Evolutionary conservation across 768 basidiomycete genomes (phyloP), one percentile per base, ranked within the genome.

Genomic region (Podaxis rugospora): DNA sequence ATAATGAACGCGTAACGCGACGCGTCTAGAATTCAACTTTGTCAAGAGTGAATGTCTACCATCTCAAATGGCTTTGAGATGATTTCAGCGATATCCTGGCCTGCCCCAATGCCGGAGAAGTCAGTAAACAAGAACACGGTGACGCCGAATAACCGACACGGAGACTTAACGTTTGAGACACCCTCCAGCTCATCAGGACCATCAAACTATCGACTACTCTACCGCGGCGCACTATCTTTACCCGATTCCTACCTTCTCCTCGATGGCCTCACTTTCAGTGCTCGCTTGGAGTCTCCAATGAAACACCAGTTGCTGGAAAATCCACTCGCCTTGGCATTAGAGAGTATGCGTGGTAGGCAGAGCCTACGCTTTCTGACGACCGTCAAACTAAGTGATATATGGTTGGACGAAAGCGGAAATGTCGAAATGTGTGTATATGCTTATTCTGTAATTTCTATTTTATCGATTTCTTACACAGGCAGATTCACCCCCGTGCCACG

Each of bases 311-410:
- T 92, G 13, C 77, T 92, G 21, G 76, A 87, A 63, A 90, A 88
- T 64, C 85, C 86, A 0, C 75, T 92, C 11, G 87, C 90, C 3
- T 71, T 92, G 21, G 85, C 88, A 0, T 69, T 92, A 54, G 90
- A 92, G 72, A 89, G 85, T 70, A 90, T 92, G 89, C 89, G 89
- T 40, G 87, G 89, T 16, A 73, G 88, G 18, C 87, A 86, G 1
- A 80, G 81, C 25, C 72, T 92, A 18, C 78, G 83, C 37, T 80
- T 89, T 61, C 74, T 84, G 52, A 87, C 84, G 2, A 76, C 78
- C 0, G 78, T 82, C 16, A 76, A 74, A 28, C 70, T 90, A 40
- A 69, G 75, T 39, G 82, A 87, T 55, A 68, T 89, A 0, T 87
- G 82, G 74, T 69, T 85, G 62, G 90, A 92, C 69, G 78, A 81